Base-by-base conservation (phyloP, 345 rosid species). In the Excoecaria agallocha region DNA sequence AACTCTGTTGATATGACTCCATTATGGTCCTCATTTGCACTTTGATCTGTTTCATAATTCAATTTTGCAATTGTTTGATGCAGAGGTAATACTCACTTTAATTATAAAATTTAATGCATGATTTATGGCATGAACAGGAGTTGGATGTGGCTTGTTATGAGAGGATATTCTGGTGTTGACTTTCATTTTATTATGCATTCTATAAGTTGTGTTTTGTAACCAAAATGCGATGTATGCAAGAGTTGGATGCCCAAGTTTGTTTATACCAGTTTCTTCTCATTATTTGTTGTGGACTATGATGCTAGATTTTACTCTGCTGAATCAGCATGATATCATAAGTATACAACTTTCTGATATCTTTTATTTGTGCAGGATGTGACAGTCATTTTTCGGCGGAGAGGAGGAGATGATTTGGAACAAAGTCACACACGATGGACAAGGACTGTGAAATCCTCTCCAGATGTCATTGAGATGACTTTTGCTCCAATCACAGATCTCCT, bases 391-490 rank as follows among this genome's bases (percentile, higher is more conserved):
- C 80, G 96, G 69, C 82, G 93, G 74, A 82, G 93, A 81, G 96
- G 96, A 69, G 96, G 96, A 71, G 93, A 90, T 78, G 93, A 90
- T 81, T 74, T 90, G 67, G 96, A 87, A 52, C 91, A 89, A 77
- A 89, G 76, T 80, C 90, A 87, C 67, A 65, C 39, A 41, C 87
- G 65, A 49, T 90, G 96, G 93, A 88, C 82, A 67, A 79, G 70
- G 62, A 90, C 93, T 10, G 96, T 90, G 65, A 76, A 46, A 46
- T 82, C 86, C 46, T 87, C 90, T 66, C 96, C 96, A 0, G 93
- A 90, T 74, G 84, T 90, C 68, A 86, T 90, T 69, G 87, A 84
- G 68, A 90, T 90, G 96, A 81, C 91, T 70, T 90, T 90, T 82
- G 49, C 70, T 63, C 91, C 96, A 20, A 87, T 90, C 48, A 76